phyloP scores from a whole-genome alignment of 78 protist genomes.

The Mantamonas sphyraenae region DNA sequence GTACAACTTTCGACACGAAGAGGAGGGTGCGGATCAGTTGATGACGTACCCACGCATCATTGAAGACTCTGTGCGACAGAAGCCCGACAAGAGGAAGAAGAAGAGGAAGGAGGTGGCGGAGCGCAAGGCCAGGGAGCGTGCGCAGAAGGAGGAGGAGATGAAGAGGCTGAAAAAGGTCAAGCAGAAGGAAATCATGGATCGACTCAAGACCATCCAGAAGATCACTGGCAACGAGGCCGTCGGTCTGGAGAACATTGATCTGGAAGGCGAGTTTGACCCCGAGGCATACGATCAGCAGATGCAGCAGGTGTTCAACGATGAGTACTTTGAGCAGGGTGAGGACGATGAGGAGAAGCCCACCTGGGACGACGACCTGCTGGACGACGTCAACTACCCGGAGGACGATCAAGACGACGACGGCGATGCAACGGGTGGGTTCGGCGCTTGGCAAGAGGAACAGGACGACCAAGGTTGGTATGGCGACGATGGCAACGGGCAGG shows the following conservation, averaged over 20 bases:
- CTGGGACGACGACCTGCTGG: neutral
- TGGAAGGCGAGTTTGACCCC: constrained; percentile 45
- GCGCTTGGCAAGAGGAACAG: neutral
- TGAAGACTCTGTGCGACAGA: neutral
- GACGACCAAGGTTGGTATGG: no score
- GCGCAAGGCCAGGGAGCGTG: no score
- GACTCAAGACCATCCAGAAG: neutral
- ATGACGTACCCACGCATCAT: constrained; percentile 2
- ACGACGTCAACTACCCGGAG: neutral
- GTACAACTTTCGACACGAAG: constrained; percentile 43
- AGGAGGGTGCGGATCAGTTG: neutral
- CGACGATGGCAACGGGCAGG: no score
- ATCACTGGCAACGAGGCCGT: neutral
- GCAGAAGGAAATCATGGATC: constrained; percentile 3
- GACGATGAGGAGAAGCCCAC: neutral
- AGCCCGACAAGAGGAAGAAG: neutral
- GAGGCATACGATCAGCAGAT: constrained; percentile 23
- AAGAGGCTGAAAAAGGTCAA: constrained; percentile 28
- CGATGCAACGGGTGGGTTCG: neutral
- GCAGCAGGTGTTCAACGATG: constrained; percentile 13
- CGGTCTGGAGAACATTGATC: neutral
- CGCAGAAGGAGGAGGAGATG: constrained; percentile 20
- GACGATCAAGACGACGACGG: neutral
- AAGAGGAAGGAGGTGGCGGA: neutral
- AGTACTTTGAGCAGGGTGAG: constrained; percentile 5